phyloP scores from a whole-genome alignment of 2,329 filamentous ascomycete species.

The Neopestalotiopsis clavispora region DNA sequence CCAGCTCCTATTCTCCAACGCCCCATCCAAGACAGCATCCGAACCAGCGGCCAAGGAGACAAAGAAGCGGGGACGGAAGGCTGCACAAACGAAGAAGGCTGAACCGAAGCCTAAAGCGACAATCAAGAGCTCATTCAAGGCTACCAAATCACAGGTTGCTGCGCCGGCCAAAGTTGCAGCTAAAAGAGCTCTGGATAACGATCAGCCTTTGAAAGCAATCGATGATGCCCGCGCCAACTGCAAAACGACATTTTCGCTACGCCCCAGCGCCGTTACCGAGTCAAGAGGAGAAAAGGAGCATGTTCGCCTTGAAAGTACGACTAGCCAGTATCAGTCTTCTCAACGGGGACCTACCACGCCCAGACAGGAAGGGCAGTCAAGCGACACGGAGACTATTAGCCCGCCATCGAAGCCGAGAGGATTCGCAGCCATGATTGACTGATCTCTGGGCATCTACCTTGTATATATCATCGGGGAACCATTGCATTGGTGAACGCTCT shows the following conservation, averaged over 20 bases:
- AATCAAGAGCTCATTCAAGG: conserved; percentile 35
- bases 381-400: conserved; percentile 25
- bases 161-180: conserved; percentile 28
- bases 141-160: conserved; percentile 28
- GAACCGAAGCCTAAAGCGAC: conserved; percentile 43
- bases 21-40: conserved; percentile 28
- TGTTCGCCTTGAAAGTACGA: background rate
- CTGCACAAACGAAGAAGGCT: conserved; percentile 47
- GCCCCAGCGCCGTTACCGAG: conserved; percentile 9
- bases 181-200: conserved; percentile 30
- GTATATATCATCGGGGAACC: background rate
- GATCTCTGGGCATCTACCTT: background rate
- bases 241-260: conserved; percentile 16
- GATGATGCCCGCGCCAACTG: conserved; percentile 9
- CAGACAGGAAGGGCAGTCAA: conserved; percentile 18
- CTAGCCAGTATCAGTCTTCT: conserved; percentile 19
- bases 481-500: background rate
- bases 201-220: conserved; percentile 16
- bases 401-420: conserved; percentile 19
- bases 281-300: conserved; percentile 1
- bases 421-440: conserved; percentile 19
- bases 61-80: conserved; percentile 39
- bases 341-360: conserved; percentile 30
- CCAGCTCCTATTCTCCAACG: conserved; percentile 49
- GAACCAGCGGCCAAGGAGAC: conserved; percentile 39